Conservation (phyloP, 352 stramenopile genomes). For the Globisporangium cystogenes region DNA sequence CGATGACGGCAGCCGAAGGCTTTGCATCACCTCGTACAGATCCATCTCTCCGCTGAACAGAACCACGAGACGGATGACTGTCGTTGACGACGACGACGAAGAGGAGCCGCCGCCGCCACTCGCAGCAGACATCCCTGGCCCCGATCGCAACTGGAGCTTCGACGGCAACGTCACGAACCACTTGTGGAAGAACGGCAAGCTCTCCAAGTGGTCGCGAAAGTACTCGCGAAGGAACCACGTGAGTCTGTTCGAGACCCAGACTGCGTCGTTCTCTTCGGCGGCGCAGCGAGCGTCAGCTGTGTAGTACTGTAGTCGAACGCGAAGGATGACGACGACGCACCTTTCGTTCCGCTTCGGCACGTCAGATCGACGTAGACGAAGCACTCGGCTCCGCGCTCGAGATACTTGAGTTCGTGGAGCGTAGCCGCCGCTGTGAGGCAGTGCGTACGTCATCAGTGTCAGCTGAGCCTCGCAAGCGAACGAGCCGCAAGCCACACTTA, state of each 20-base stretch:
- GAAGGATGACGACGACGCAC: too few species aligned
- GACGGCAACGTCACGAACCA: constrained; percentile 56
- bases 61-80: constrained; percentile 57
- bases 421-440: constrained; percentile 37
- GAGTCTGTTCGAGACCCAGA: constrained; percentile 31
- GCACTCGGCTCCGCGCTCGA: constrained; percentile 62
- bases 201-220: constrained; percentile 51
- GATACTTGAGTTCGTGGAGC: constrained; percentile 67
- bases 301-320: neutral
- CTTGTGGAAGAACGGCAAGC: constrained; percentile 52
- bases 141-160: constrained; percentile 41
- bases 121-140: constrained; percentile 10
- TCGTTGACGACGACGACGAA: constrained; percentile 12
- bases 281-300: too few species aligned
- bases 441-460: too few species aligned
- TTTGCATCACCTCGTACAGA: constrained; percentile 22
- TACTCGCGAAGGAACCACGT: constrained; percentile 52
- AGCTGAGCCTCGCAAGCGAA: neutral
- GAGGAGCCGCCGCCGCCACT: constrained; percentile 9
- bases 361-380: constrained; percentile 60
- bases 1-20: constrained; percentile 14
- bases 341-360: constrained; percentile 43
- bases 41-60: constrained; percentile 44
- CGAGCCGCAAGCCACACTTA: constrained; percentile 9
- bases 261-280: constrained; percentile 37